Base-by-base conservation (phyloP, 352 stramenopile genomes). In the Hyaloperonospora brassicae region DNA sequence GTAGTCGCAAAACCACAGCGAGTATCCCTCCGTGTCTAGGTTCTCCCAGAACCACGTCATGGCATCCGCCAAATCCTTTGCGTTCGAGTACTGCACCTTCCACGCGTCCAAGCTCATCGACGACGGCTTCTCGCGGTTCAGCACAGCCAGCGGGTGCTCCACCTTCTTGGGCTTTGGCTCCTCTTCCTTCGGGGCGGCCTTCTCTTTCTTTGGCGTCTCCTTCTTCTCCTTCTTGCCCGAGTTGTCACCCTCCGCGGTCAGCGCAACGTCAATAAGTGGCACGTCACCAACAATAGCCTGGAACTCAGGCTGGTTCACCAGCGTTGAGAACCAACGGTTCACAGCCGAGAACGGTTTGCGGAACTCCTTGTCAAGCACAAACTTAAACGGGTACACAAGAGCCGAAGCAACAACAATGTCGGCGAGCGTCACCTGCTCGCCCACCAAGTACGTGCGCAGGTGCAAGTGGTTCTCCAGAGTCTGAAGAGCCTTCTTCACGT, bases 341-440 rank as follows among this genome's bases (percentile, higher is more conserved):
- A 98, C 84, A 52, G 81, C 86, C 21, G 76, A 73, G 72, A 87
- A 98, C 38, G 73, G 68, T 59, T 89, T 89, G 57, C 93, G 79
- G 68, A 88, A 97, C 38, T 84, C 73, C 64, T 86, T 76, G 64
- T 96, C 88, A 44, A 94, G 75, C 30, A 97, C 75, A 38, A 98
- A 72, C 73, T 97, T 98, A 63, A 98, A 94, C n/a, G 89, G 87
- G 72, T 98, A 97, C 27, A 98, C 61, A 11, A 98, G 76, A 24
- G 87, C 74, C 31, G 72, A 89, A n/a, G 73, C 78, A 13, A 81
- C 71, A 10, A 97, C 53, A 59, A 98, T 98, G 66, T 98, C 93
- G 17, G 93, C 95, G 9, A 98, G 69, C 14, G 93, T 98, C 35
- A 98, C 80, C 52, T 89, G 76, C 45, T 98, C 72, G 49, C 84